A percentile compares a stretch with the other conserved stretches of the same genome.
Evolutionary conservation across 1,284 basidiomycete species (phyloP).

Genomic region (Psilocybe mexicana): DNA sequence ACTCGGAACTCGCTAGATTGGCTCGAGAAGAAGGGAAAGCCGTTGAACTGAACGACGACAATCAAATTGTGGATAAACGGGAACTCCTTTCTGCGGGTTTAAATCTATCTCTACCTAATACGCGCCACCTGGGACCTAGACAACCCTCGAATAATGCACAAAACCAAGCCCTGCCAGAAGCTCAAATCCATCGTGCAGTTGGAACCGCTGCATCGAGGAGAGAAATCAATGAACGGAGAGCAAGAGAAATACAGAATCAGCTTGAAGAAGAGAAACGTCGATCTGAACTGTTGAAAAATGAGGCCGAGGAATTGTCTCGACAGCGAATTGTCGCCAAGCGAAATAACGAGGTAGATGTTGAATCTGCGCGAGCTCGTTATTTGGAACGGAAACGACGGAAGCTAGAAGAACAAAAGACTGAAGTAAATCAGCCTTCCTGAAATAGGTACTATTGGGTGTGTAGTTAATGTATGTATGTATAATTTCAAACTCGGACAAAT

Average conservation of each 20-base stretch:
- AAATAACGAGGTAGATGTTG: slow-evolving; percentile 71
- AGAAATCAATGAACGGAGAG: slow-evolving; percentile 82
- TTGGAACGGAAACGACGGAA: slow-evolving; percentile 78
- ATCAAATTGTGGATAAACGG: slow-evolving; percentile 95
- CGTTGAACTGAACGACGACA: slow-evolving; percentile 97
- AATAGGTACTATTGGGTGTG: slow-evolving; percentile 1
- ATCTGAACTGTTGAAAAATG: slow-evolving; percentile 55
- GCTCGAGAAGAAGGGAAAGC: slow-evolving; percentile 77
- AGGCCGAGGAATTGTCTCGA: slow-evolving; percentile 57
- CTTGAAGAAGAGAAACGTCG: slow-evolving; percentile 71
- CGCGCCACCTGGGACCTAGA: slow-evolving; percentile 56
- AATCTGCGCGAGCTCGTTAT: slow-evolving; percentile 76
- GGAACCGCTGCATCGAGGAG: slow-evolving; percentile 76
- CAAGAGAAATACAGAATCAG: slow-evolving; percentile 72
- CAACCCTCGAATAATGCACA: slow-evolving; percentile 28
- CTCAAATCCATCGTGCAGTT: slow-evolving; percentile 66
- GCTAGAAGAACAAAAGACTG: slow-evolving; percentile 50
- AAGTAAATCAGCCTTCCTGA: slow-evolving; percentile 5
- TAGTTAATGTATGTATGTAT: slow-evolving; percentile 14
- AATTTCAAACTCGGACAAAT: slow-evolving; percentile 11
- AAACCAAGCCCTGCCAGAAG: slow-evolving; percentile 34
- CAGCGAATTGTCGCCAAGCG: slow-evolving; percentile 60
- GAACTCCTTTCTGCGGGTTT: slow-evolving; percentile 90
- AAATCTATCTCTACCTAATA: slow-evolving; percentile 85
- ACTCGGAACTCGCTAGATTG: slow-evolving; percentile 68